Evolutionary conservation across 345 rosid species (phyloP).

Genomic region (Gossypium mustelinum): DNA sequence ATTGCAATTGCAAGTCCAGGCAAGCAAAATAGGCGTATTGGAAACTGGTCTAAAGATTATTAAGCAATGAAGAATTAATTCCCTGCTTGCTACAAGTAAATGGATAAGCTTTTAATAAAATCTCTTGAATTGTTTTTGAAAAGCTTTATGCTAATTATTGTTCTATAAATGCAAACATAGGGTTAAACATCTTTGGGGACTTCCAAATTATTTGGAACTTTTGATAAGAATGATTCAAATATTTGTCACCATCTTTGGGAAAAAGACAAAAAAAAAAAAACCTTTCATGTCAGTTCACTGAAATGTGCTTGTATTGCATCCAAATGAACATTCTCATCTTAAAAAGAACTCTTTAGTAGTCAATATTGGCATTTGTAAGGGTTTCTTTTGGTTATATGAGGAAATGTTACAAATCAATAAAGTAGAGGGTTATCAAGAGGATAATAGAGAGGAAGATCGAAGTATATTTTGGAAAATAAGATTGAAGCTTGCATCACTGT

Average conservation of each 20-base stretch:
- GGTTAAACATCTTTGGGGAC: background rate
- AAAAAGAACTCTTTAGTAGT: background rate
- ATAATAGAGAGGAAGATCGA: no score
- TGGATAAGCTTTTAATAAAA: slow-evolving; percentile 7
- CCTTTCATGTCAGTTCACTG: background rate
- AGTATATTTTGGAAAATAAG: no score
- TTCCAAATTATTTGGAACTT: background rate
- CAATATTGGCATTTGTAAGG: no score
- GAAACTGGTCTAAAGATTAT: slow-evolving; percentile 52
- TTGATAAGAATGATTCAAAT: background rate
- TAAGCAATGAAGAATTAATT: slow-evolving; percentile 61
- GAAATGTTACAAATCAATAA: no score
- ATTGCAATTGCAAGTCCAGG: slow-evolving; percentile 61
- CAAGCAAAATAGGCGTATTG: slow-evolving; percentile 48
- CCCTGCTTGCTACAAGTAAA: slow-evolving; percentile 71
- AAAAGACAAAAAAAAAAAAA: background rate
- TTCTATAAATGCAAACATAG: background rate
- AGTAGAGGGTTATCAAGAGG: no score
- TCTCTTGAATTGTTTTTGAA: background rate
- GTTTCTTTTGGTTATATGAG: no score
- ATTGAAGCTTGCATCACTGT: no score
- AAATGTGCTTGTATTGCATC: background rate
- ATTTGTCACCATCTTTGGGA: background rate
- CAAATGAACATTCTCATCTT: no score
- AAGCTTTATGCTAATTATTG: background rate